Base-by-base conservation (phyloP, 2,329 filamentous ascomycete genomes). In the Pseudogymnoascus sp. region DNA sequence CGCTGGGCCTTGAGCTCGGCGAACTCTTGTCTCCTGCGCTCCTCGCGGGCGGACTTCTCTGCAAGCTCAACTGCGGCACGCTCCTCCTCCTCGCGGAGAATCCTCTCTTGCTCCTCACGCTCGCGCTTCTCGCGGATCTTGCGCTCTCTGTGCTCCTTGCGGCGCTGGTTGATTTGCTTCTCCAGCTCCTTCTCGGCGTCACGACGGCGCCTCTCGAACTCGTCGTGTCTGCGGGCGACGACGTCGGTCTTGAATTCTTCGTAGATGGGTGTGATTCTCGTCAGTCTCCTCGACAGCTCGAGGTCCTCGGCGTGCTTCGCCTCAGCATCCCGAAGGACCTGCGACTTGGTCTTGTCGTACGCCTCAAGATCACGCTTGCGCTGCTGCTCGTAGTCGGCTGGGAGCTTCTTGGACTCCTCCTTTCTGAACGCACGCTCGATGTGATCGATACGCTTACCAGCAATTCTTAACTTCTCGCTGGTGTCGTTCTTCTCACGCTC, bases 401-500 rank as follows among this genome's bases (percentile, higher is more conserved):
- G 81, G 65, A 97, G 80, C 78, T 97, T 93, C 85, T 97, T 96
- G 73, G 88, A 79, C 78, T 99, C 95, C 79, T 97, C 95, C 76
- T 93, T 91, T 72, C 95, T 88, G 84, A 96, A 96, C 38, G 95
- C 95, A 80, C 95, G 90, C 81, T 99, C 95, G 71, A 99, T 80
- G 78, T 99, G 93, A 74, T 99, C 95, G 71, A 97, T 90, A 68
- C 95, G 89, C 85, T 97, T 97, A 76, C 89, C 91, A 65, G 93
- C 96, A 71, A 96, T 86, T 71, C 92, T 88, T 62, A 97, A 85
- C 75, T 90, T 91, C 78, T 97, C 92, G 68, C 90, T 91, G 69
- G 97, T 87, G 73, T 95, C 92, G 73, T 93, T 96, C 88, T 97
- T 99, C 82, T 97, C 95, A 71, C 93, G 93, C 79, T 97, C 95